Evolutionary conservation across 1,284 basidiomycete genomes (phyloP), one percentile per base, ranked within the genome.

Genomic region (Sporisorium exsertum): DNA sequence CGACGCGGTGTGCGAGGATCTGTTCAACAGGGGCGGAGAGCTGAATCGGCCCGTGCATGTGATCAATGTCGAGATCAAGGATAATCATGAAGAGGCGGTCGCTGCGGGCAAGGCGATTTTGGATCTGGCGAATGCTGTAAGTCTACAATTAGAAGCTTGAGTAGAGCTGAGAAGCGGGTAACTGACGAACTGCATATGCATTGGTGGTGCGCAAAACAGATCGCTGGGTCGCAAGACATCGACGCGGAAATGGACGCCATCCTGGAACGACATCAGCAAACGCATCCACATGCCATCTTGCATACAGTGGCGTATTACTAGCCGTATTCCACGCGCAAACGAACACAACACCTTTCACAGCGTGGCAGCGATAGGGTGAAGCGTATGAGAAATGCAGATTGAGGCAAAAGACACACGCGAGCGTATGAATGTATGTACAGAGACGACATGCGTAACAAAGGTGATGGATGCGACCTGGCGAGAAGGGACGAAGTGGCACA

Each of bases 61-160:
- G 60, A 94, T 99, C 86, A 99, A 99, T 86, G 90, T 99, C 69
- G 97, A 99, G 85, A 99, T 99, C 87, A 97, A 94, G 87, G 97
- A 99, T 87, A 99, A 97, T 83, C 96, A 98, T 81, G 97, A 99
- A 88, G 97, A 99, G 86, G 97, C 97, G 0, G 88, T 93, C 33
- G 93, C 97, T 66, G 97, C 97, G 16, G 96, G 96, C 15, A 93
- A 92, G 86, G 95, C 96, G 1, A 96, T 99, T 80, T 88, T 99
- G 35, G 96, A 96, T 81, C 88, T 99, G n/a, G 94, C 94, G 13
- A 88, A 90, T 54, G 92, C 94, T 62, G 95, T 96, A 83, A 43
- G 40, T 43, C 3, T 43, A 15, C 40, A 3, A 20, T 1, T 20
- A 6, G n/a, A 6, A 20, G 1, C n/a, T n/a, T n/a, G n/a, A n/a